phyloP scores from a whole-genome alignment of 176 grass and related monocot genomes.

The Secale cereale region DNA sequence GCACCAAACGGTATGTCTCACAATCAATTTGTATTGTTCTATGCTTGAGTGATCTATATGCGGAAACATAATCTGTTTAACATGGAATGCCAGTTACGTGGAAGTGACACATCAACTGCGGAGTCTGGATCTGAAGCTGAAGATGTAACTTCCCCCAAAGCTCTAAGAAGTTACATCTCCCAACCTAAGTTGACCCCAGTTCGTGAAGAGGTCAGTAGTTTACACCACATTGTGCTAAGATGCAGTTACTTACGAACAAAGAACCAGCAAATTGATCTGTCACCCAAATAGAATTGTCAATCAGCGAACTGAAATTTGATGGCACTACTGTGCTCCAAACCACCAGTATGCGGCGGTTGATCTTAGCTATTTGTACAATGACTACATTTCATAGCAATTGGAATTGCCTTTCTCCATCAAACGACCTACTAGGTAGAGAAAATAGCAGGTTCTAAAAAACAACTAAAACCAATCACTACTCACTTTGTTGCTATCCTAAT shows the following conservation, averaged over 20 bases:
- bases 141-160: constrained; percentile 71
- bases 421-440: constrained; percentile 1
- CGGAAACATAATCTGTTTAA: constrained; percentile 18
- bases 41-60: background rate
- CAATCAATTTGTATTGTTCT: constrained; percentile 13
- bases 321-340: background rate
- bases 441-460: background rate
- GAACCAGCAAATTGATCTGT: background rate
- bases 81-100: constrained; percentile 43
- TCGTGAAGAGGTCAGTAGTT: constrained; percentile 77
- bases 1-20: constrained; percentile 27
- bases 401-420: background rate
- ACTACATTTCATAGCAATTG: background rate
- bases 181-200: constrained; percentile 86
- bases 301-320: background rate
- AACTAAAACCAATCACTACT: background rate
- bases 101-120: constrained; percentile 88
- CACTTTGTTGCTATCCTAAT: background rate
- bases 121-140: constrained; percentile 98
- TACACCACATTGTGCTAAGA: background rate
- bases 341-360: background rate
- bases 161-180: constrained; percentile 55
- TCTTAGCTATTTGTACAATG: background rate
- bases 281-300: background rate
- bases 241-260: background rate